Conservation (phyloP, 2,329 filamentous ascomycete genomes). For the Bipolaris zeicola region DNA sequence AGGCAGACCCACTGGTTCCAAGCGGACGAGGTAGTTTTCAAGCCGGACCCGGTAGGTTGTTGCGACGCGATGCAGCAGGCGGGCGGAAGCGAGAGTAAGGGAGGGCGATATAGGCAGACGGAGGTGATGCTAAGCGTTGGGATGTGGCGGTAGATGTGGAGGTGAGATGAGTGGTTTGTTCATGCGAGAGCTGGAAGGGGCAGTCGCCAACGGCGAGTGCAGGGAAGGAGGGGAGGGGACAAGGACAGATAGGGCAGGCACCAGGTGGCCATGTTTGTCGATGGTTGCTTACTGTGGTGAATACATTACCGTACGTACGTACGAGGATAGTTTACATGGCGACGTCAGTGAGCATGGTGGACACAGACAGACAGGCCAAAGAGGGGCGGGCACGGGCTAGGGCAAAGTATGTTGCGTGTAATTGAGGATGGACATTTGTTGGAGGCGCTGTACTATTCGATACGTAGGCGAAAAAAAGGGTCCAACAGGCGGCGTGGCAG, state of each 20-base stretch:
- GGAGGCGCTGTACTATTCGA: no score
- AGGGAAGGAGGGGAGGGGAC: background rate
- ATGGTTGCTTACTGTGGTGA: no score
- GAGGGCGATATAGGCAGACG: slow-evolving; percentile 20
- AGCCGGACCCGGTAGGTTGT: slow-evolving; percentile 3
- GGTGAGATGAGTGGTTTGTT: slow-evolving; percentile 13
- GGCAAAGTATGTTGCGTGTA: background rate
- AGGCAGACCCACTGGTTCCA: slow-evolving; percentile 31
- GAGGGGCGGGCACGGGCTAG: background rate
- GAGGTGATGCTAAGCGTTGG: slow-evolving; percentile 12
- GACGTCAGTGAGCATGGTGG: no score
- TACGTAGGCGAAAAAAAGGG: no score
- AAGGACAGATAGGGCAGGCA: background rate
- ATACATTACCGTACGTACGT: no score
- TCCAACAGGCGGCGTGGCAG: background rate
- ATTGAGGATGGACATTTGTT: background rate
- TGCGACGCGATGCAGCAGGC: background rate
- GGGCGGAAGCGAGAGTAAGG: slow-evolving; percentile 23
- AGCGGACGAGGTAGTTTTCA: slow-evolving; percentile 25
- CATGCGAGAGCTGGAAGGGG: slow-evolving; percentile 4
- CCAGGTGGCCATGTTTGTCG: no score
- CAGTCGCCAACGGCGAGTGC: background rate
- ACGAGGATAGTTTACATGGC: no score
- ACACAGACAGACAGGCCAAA: no score
- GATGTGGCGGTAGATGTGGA: slow-evolving; percentile 3